Percentiles rank a stretch among this genome's conserved stretches.
These are phyloP conservation scores for Alternaria postmessia DNA, from an alignment of 2,329 filamentous ascomycete genomes.

Conservation along the genomic window DNA sequence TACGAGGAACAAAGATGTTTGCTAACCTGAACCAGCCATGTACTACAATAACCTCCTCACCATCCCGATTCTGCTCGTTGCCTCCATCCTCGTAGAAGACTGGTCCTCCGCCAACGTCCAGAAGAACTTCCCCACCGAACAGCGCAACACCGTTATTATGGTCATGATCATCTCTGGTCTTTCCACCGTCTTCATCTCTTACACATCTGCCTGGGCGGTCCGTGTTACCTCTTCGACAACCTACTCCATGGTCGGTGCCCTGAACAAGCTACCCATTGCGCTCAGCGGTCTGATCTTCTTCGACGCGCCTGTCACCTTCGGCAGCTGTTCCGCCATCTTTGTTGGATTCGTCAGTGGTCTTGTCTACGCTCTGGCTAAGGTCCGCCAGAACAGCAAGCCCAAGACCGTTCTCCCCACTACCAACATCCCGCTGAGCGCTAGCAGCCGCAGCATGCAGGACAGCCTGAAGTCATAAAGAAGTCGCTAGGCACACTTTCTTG, in stretches of 20 bases:
- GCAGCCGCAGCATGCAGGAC: constrained; percentile 89
- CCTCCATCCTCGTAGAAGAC: constrained; percentile 85
- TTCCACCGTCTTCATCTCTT: constrained; percentile 97
- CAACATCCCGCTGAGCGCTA: constrained; percentile 81
- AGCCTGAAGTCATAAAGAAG: constrained; percentile 66
- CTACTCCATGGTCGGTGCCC: constrained; percentile 96
- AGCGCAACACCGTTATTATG: constrained; percentile 79
- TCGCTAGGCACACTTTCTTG: neutral
- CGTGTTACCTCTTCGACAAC: constrained; percentile 97
- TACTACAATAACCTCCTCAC: constrained; percentile 99
- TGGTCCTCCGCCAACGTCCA: constrained; percentile 87
- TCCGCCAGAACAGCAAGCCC: constrained; percentile 76
- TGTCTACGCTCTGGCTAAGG: constrained; percentile 87
- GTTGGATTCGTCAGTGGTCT: constrained; percentile 92
- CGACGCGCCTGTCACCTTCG: constrained; percentile 88
- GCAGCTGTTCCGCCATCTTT: constrained; percentile 88
- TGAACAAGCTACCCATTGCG: constrained; percentile 98
- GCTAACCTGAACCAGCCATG: constrained; percentile 74
- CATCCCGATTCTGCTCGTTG: constrained; percentile 86
- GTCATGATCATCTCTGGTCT: constrained; percentile 96
- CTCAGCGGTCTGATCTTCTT: constrained; percentile 95
- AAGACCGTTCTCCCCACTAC: constrained; percentile 72
- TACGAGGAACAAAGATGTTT: too few relatives aligned
- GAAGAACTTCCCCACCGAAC: constrained; percentile 86
- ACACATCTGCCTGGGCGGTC: constrained; percentile 98